Evolutionary conservation across 1,284 basidiomycete species (phyloP).

Genomic region (Malassezia cuniculi): DNA sequence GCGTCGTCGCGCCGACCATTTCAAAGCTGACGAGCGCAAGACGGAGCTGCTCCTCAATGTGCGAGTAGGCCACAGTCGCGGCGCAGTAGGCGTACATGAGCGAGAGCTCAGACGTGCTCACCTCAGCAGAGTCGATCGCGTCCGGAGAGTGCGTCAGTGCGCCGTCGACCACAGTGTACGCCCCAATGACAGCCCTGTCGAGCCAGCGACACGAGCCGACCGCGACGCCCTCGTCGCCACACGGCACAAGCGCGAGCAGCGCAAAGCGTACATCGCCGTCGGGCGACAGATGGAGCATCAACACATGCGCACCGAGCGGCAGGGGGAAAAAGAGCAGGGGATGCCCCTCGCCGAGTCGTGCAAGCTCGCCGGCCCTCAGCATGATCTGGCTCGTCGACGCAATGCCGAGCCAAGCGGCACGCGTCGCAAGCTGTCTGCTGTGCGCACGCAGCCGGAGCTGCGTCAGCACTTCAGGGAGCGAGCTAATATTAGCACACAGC

Average conservation of each 20-base stretch:
- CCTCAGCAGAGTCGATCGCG: no score
- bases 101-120: no score
- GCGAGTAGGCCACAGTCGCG: slow-evolving; percentile 12
- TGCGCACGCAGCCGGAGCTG: slow-evolving; percentile 5
- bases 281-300: no score
- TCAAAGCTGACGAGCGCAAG: slow-evolving; percentile 5
- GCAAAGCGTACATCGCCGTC: no score
- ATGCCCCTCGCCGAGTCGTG: slow-evolving; percentile 5
- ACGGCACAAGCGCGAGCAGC: no score
- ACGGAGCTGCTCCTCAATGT: slow-evolving; percentile 11
- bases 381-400: background rate
- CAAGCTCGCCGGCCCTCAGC: slow-evolving; percentile 4
- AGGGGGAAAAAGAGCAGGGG: slow-evolving; percentile 10
- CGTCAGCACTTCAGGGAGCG: slow-evolving; percentile 1
- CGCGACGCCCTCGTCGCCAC: no score
- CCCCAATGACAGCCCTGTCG: no score
- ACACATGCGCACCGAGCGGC: no score
- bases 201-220: no score
- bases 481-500: slow-evolving; percentile 1
- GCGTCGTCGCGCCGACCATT: slow-evolving; percentile 7
- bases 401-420: slow-evolving; percentile 10
- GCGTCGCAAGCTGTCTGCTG: background rate
- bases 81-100: slow-evolving; percentile 8
- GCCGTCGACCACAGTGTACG: no score
- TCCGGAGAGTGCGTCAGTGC: no score